These are phyloP conservation scores for Globisporangium cystogenes DNA, from an alignment of 352 stramenopile species.

Conservation along the genomic window DNA sequence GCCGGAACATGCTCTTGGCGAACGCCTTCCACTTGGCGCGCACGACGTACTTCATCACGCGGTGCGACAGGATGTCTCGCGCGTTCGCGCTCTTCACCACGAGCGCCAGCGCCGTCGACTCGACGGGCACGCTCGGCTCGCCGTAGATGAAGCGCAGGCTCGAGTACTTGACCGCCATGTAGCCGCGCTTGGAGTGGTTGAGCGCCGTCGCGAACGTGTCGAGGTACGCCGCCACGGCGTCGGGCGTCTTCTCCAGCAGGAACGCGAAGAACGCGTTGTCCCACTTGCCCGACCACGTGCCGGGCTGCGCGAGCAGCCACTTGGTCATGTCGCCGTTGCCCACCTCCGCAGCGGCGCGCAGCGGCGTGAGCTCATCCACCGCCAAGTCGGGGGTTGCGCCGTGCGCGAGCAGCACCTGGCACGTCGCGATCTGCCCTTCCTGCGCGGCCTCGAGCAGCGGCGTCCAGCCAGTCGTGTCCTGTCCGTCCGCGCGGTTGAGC, in stretches of 20 bases:
- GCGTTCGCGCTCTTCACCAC: conserved; percentile 29
- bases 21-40: conserved; percentile 62
- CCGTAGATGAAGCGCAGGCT: conserved; percentile 38
- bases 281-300: conserved; percentile 31
- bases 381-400: conserved; percentile 36
- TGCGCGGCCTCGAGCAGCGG: conserved; percentile 56
- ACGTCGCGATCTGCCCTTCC: conserved; percentile 47
- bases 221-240: conserved; percentile 32
- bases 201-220: conserved; percentile 42
- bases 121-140: conserved; percentile 37
- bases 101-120: conserved; percentile 43
- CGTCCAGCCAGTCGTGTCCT: conserved; percentile 48
- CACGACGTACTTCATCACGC: conserved; percentile 45
- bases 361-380: conserved; percentile 28
- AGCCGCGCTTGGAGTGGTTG: conserved; percentile 40
- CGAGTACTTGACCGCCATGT: conserved; percentile 48
- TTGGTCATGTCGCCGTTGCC: conserved; percentile 47
- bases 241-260: conserved; percentile 47
- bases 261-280: conserved; percentile 45
- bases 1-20: conserved; percentile 36
- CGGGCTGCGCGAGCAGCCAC: conserved; percentile 37
- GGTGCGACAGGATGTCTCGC: conserved; percentile 45
- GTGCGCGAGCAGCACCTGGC: conserved; percentile 33
- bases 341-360: conserved; percentile 44
- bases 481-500: background rate